Percentiles rank a stretch among this genome's conserved stretches.
These are phyloP conservation scores for Plasmodium coatneyi DNA, from an alignment of 169 alveolate genomes.

Conservation along the genomic window DNA sequence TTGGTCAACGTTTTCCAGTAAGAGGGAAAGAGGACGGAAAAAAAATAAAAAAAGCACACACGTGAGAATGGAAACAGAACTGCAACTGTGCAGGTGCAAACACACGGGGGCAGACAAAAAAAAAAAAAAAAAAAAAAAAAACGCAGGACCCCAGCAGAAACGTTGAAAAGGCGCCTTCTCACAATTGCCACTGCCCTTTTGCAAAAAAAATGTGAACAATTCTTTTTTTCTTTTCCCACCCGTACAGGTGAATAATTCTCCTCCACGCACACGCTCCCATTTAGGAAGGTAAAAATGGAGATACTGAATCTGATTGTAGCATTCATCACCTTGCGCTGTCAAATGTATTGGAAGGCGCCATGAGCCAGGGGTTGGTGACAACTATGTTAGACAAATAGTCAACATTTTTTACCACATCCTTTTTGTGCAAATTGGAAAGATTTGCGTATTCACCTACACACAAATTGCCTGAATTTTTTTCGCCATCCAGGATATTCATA, in stretches of 20 bases:
- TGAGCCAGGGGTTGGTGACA: conserved; percentile 22
- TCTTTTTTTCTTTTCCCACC: neutral
- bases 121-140: neutral
- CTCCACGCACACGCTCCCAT: neutral
- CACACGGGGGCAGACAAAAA: neutral
- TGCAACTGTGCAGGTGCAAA: neutral
- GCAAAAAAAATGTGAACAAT: neutral
- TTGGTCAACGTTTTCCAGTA: neutral
- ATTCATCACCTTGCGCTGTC: neutral
- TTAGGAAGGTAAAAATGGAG: neutral
- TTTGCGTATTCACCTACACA: conserved; percentile 6
- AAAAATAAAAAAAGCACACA: neutral
- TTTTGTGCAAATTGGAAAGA: conserved; percentile 5
- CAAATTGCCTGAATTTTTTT: conserved; percentile 7
- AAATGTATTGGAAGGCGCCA: neutral
- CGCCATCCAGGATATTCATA: neutral
- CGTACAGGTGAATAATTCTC: neutral
- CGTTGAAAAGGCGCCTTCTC: neutral
- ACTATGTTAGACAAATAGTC: conserved; percentile 32
- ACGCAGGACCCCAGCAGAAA: neutral
- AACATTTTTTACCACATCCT: conserved; percentile 23
- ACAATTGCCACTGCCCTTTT: neutral
- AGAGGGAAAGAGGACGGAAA: neutral
- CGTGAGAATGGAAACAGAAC: neutral
- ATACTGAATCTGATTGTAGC: neutral